Evolutionary conservation across 805 yeast genomes (phyloP).

Genomic region (Candida saitoana): DNA sequence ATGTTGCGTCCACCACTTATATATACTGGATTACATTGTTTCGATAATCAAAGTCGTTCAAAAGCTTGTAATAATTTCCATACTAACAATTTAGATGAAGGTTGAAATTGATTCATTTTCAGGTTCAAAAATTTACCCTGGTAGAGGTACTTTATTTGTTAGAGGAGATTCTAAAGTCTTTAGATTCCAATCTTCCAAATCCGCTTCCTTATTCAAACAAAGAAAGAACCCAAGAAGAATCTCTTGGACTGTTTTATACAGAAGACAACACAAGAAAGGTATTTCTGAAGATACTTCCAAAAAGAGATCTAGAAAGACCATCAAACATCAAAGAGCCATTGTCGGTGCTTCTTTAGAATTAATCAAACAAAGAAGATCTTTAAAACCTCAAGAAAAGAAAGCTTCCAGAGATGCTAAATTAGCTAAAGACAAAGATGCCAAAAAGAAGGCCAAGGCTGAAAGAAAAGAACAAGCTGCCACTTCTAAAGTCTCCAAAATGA

Average conservation of each 20-base stretch:
- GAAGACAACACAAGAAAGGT: slow-evolving; percentile 99
- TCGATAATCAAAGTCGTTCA: too few species aligned
- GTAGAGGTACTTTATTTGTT: slow-evolving; percentile 98
- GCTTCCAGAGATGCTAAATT: slow-evolving; percentile 93
- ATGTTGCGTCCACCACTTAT: too few species aligned
- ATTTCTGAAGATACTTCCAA: slow-evolving; percentile 96
- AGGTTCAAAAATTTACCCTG: slow-evolving; percentile 99
- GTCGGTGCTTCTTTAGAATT: slow-evolving; percentile 99
- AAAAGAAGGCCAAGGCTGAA: slow-evolving; percentile 88
- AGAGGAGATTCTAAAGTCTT: slow-evolving; percentile 99
- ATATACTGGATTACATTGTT: too few species aligned
- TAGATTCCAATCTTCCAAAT: slow-evolving; percentile 98
- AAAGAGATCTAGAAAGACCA: slow-evolving; percentile 96
- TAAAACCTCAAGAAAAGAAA: slow-evolving; percentile 96
- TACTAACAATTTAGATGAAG: slow-evolving; percentile 68
- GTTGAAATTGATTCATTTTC: slow-evolving; percentile 99
- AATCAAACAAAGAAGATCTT: slow-evolving; percentile 95
- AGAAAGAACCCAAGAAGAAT: slow-evolving; percentile 99
- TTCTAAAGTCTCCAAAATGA: slow-evolving; percentile 79
- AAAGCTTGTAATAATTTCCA: too few species aligned
- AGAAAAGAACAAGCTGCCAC: slow-evolving; percentile 93
- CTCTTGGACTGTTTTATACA: slow-evolving; percentile 98
- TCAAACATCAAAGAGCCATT: slow-evolving; percentile 98
- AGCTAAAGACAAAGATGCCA: slow-evolving; percentile 77
- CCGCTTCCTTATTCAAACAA: slow-evolving; percentile 97